Base-by-base conservation (phyloP, 2,329 filamentous ascomycete species). In the Mycosphaerella sp. region DNA sequence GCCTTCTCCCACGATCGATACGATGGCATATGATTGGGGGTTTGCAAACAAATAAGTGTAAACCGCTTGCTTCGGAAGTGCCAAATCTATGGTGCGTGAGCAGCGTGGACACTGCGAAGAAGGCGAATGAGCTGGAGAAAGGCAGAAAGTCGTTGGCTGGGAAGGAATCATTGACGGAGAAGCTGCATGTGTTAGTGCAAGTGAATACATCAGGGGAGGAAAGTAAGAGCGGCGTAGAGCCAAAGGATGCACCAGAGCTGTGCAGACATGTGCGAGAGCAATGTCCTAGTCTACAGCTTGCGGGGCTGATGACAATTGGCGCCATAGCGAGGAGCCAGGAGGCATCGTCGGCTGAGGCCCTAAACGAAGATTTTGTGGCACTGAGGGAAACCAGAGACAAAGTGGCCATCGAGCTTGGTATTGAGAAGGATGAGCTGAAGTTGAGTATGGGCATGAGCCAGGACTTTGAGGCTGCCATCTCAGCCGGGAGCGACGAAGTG, bases 381-480 rank as follows among this genome's bases (percentile, higher is more conserved):
- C 69, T 98, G 65, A 75, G 73, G 44, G 77, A 85, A 63, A 84
- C 86, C 66, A 75, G 87, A 50, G 86, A 94, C 67, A 69, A 80
- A 12, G 81, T 96, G 2, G 79, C 77, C 2, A 65, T 71, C 64
- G 84, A 83, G 59, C 64, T 90, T 45, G 80, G 75, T 0, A 60
- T 81, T 36, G 66, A 73, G 13, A 67, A 75, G 13, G 71, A 73
- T n/a, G 76, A 77, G 54, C 67, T 96, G 62, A 89, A 96, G 74
- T 70, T 97, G 70, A 96, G 90, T 70, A 98, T 98, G 91, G 91
- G 91, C 6, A 98, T 98, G 93, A 96, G 89, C 67, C 83, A 88
- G 64, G 93, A 98, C 70, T 98, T 91, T 68, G 90, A 95, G 73
- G 86, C 85, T 6, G 93, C 93, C 0, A 84, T 97, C 64, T 72